A percentile compares a stretch with the other conserved stretches of the same genome.
phyloP scores from a whole-genome alignment of 768 basidiomycete genomes.

The Mycena venus region DNA sequence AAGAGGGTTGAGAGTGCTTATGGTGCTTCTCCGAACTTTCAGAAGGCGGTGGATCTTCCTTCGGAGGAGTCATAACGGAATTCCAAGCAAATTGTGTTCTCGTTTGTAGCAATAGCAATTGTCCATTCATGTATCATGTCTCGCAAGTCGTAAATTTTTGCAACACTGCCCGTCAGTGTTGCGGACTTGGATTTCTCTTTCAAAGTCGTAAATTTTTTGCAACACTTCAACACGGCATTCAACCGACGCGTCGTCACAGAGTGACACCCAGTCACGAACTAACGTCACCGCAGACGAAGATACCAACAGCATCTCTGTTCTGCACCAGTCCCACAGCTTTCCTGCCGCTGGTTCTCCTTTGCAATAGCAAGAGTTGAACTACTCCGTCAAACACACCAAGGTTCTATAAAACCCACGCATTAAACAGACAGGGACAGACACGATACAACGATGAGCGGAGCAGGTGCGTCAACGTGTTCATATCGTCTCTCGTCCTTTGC shows the following conservation, averaged over 20 bases:
- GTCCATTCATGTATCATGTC: too few relatives aligned
- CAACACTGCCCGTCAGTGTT: too few relatives aligned
- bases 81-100: not conserved
- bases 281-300: not conserved
- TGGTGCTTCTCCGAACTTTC: not conserved
- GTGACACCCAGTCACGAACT: not conserved
- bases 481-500: not conserved
- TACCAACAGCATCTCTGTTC: not conserved
- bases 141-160: too few relatives aligned
- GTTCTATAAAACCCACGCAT: constrained; percentile 15
- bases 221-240: too few relatives aligned
- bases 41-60: not conserved
- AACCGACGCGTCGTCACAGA: not conserved
- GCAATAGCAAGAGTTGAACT: not conserved
- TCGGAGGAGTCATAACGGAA: not conserved
- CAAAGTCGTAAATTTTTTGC: too few relatives aligned
- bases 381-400: not conserved
- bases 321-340: not conserved
- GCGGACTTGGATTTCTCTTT: too few relatives aligned
- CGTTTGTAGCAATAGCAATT: not conserved
- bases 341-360: not conserved
- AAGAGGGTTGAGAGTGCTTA: too few relatives aligned
- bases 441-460: constrained; percentile 53
- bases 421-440: constrained; percentile 12
- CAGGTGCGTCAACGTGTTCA: constrained; percentile 50